Evolutionary conservation across 2,329 filamentous ascomycete species (phyloP), one percentile per base, ranked within the genome.

Genomic region (Aspergillus flavus): DNA sequence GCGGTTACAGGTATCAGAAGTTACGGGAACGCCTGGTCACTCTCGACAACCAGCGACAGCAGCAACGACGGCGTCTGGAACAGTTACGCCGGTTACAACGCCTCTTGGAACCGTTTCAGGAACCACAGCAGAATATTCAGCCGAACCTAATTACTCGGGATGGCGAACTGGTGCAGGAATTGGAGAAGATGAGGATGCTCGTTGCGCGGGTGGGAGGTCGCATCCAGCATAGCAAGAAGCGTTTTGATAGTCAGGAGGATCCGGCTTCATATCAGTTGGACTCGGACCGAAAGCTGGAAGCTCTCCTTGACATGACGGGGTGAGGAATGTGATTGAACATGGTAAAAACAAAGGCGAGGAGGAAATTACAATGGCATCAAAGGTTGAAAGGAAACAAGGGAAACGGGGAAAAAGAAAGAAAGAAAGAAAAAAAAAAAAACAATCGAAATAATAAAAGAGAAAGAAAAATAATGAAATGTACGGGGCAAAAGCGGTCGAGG

Each of bases 71-170:
- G 60, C 81, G 81, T 55, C 73, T 86, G 14, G 79, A 77, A 59
- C 81, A 82, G 58, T 80, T 84, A 45, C 78, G 77, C 41, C 79
- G 80, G 30, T 70, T 87, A 11, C 75, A 80, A 45, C 70, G 68
- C 23, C 72, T 86, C 34, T 72, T 87, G 5, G 78, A 81, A 61
- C 84, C 84, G 1, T 85, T 85, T 59, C 72, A 79, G 34, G 74
- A 82, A 30, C 82, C 85, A 0, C 79, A 80, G 63, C 73, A 79
- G 45, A 82, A 80, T 57, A 80, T 87, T 46, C 85, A 87, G 66
- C 84, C 84, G 2, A 86, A 86, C 65, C 74, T 87, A 28, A 79
- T 84, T 36, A 84, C 82, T 39, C 78, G 78, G 57, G 83, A 86
- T 68, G 81, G 82, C 12, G 81, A 83, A 61, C 73, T 87, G 57